These are phyloP conservation scores for Curvularia lunata DNA, from an alignment of 2,329 filamentous ascomycete species.

Conservation along the genomic window DNA sequence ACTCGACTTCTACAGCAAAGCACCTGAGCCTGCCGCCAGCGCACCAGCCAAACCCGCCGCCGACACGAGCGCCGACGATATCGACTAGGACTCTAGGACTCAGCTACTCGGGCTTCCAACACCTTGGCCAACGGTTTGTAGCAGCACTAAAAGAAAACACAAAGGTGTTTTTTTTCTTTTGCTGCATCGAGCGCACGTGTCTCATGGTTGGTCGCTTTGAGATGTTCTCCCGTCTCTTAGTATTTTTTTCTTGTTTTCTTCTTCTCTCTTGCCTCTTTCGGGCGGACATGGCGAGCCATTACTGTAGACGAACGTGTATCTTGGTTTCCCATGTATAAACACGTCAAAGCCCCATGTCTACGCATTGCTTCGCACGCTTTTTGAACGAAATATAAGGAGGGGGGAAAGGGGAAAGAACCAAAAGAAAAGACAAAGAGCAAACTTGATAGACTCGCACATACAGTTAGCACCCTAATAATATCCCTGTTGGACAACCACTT, in stretches of 20 bases:
- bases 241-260: not conserved
- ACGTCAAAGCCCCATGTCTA: not conserved
- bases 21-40: conserved; percentile 16
- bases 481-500: not conserved
- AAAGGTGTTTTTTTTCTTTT: not conserved
- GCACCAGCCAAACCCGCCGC: conserved; percentile 15
- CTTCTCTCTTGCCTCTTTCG: not conserved
- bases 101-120: not conserved
- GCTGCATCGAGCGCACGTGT: not conserved
- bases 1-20: conserved; percentile 71
- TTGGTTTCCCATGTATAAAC: not conserved
- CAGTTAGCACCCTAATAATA: not conserved
- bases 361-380: not conserved
- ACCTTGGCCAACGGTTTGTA: conserved; percentile 6
- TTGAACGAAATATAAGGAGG: not conserved
- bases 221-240: not conserved
- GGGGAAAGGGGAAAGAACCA: not conserved
- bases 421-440: not conserved
- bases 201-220: not conserved
- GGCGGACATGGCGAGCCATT: not conserved
- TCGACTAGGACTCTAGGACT: conserved; percentile 36
- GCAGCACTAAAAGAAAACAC: not conserved
- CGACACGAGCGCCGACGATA: conserved; percentile 43
- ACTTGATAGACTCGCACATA: not conserved
- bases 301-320: not conserved